Percentiles rank a stretch among this genome's conserved stretches.
These are phyloP conservation scores for Nemania serpens DNA, from an alignment of 2,329 filamentous ascomycete genomes.

Conservation along the genomic window DNA sequence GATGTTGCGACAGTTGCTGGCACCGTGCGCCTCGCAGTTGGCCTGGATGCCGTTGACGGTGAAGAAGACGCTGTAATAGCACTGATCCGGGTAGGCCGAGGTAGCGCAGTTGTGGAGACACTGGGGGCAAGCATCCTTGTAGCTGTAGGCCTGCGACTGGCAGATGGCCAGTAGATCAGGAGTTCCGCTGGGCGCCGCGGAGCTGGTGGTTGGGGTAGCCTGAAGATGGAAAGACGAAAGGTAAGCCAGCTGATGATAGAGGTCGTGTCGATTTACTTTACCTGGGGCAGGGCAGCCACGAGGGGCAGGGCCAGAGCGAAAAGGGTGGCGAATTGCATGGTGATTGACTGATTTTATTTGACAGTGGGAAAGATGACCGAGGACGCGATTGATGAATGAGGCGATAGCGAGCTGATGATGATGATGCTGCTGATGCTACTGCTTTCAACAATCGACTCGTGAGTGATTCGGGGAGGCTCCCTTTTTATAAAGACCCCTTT, in stretches of 20 bases:
- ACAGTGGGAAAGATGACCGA: neutral
- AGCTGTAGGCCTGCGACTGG: slow-evolving; percentile 25
- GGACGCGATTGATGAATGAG: neutral
- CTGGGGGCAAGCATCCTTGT: slow-evolving; percentile 25
- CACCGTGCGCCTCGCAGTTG: slow-evolving; percentile 30
- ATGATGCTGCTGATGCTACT: neutral
- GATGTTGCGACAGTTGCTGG: slow-evolving; percentile 22
- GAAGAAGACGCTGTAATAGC: slow-evolving; percentile 29
- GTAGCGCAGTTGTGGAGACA: slow-evolving; percentile 27
- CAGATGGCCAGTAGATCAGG: slow-evolving; percentile 28
- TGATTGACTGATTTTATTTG: slow-evolving; percentile 5
- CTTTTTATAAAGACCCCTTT: slow-evolving; percentile 20
- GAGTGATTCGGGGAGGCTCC: neutral
- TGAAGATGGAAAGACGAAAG: neutral
- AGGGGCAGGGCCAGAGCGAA: slow-evolving; percentile 25
- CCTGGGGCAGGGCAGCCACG: slow-evolving; percentile 30
- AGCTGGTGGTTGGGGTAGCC: slow-evolving; percentile 23
- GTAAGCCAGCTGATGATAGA: neutral
- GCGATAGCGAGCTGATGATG: neutral
- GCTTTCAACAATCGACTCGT: neutral
- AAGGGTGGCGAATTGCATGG: slow-evolving; percentile 31
- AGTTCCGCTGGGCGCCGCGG: slow-evolving; percentile 15
- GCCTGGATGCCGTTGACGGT: slow-evolving; percentile 29
- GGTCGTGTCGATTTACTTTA: slow-evolving; percentile 1
- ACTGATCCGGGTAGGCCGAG: slow-evolving; percentile 19